Percentiles rank a stretch among this genome's conserved stretches.
Evolutionary conservation across 225 moss, liverwort and hornwort genomes (phyloP).

Genomic region (Bryoerythrophyllum caledonicum): DNA sequence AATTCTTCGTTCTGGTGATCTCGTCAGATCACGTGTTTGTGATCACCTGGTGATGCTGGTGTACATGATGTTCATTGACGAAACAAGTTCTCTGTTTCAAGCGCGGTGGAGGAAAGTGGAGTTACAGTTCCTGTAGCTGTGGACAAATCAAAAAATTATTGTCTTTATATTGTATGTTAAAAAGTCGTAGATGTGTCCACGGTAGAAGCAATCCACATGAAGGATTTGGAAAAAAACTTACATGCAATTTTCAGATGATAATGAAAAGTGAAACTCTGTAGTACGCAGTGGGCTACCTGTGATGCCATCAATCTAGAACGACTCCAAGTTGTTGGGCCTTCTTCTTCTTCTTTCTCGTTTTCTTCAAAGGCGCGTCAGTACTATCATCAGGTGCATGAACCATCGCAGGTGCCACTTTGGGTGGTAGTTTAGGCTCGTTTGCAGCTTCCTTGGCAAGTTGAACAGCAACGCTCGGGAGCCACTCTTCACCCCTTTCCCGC

Average conservation of each 20-base stretch:
- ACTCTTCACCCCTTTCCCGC: constrained; percentile 72
- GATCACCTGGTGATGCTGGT: too few species aligned
- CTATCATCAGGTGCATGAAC: constrained; percentile 1
- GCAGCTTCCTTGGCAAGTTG: constrained; percentile 44
- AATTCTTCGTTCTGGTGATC: too few species aligned
- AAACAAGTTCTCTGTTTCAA: too few species aligned
- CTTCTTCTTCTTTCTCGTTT: constrained; percentile 43
- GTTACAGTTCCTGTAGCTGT: too few species aligned
- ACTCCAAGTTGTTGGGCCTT: constrained; percentile 35
- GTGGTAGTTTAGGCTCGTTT: constrained; percentile 30
- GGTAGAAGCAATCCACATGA: neutral
- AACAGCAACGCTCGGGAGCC: constrained; percentile 72
- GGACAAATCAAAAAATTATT: too few species aligned
- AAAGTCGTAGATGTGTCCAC: too few species aligned
- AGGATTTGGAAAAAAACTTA: neutral
- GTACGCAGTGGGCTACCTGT: neutral
- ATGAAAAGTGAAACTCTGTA: neutral
- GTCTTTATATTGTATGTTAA: too few species aligned
- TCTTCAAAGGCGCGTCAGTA: constrained; percentile 20
- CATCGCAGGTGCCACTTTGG: constrained; percentile 19
- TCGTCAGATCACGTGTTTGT: too few species aligned
- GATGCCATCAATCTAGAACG: constrained; percentile 27
- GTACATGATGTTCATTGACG: too few species aligned
- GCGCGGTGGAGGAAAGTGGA: too few species aligned
- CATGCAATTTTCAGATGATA: neutral